Percentiles rank a stretch among this genome's conserved stretches.
phyloP scores from a whole-genome alignment of 2,329 filamentous ascomycete species.

The Thielaviopsis ethacetica region DNA sequence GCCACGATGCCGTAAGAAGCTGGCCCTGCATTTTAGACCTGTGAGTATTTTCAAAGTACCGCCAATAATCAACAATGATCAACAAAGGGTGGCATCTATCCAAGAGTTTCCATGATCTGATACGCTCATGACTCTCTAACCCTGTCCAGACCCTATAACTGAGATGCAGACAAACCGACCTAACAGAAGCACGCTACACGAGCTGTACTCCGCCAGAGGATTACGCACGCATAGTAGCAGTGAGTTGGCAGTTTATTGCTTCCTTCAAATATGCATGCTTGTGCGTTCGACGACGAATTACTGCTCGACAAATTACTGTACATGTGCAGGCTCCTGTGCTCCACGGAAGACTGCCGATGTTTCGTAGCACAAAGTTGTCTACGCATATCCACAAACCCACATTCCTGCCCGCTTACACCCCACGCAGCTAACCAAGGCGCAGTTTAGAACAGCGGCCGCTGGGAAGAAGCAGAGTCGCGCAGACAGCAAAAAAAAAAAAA shows the following conservation, averaged over 20 bases:
- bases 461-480: too few species aligned
- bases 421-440: too few species aligned
- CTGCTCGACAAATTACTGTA: too few species aligned
- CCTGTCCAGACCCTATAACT: background rate
- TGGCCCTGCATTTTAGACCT: too few species aligned
- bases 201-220: background rate
- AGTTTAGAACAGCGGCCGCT: too few species aligned
- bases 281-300: background rate
- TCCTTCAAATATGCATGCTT: background rate
- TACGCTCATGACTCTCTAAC: background rate
- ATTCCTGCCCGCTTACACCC: too few species aligned
- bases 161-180: background rate
- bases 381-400: background rate
- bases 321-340: too few species aligned
- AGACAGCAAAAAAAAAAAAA: too few species aligned
- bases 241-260: background rate
- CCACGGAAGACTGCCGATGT: background rate
- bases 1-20: too few species aligned
- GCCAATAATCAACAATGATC: too few species aligned
- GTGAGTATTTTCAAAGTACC: background rate
- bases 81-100: background rate
- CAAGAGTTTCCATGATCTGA: background rate
- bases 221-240: background rate
- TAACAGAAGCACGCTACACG: background rate
- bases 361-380: background rate